Evolutionary conservation across 1,284 basidiomycete genomes (phyloP), one percentile per base, ranked within the genome.

Genomic region (Ustilago curta): DNA sequence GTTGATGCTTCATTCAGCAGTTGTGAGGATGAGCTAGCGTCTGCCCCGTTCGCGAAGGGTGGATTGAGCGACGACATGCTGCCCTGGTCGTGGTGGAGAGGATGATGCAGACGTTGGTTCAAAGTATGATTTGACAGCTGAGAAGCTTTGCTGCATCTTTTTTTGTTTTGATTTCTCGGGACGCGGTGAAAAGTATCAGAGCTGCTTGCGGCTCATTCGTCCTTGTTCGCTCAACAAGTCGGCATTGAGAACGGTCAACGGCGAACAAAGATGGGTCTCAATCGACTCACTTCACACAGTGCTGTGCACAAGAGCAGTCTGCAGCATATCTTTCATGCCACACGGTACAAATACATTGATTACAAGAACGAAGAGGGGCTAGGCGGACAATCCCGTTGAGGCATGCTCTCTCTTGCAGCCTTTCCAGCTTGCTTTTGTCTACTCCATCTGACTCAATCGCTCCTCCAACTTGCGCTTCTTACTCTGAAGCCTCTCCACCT

Each of bases 401-500:
- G 19, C n/a, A 27, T 14, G 4, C 25, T 7, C 14, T 37, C 48
- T 29, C 18, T 25, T 8, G 35, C 35, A 37, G 35, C 35, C 7
- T 2, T 1, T 27, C 9, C 35, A 16, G 14, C 35, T 37, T 37
- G 2, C 35, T 16, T 37, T 12, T 16, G 29, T 32, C 45, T 29
- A 54, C 16, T 74, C 66, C 11, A 75, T 23, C 45, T 48, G 32
- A 18, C 44, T 54, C 29, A 75, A 32, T 40, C 63, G 44, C 6
- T 27, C 29, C 45, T 70, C 59, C 31, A 75, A 40, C 54, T 59
- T 63, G 11, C 63, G 25, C 37, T 67, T 70, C 57, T 70, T 70
- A 8, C 18, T 52, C 23, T 54, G 32, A 43, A 74, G 52, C 27
- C 9, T 8, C 23, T 84, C 85, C 52, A 93, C 87, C 80, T 95